Conservation (phyloP, 2,329 filamentous ascomycete genomes). For the Trichoderma guizhouense region DNA sequence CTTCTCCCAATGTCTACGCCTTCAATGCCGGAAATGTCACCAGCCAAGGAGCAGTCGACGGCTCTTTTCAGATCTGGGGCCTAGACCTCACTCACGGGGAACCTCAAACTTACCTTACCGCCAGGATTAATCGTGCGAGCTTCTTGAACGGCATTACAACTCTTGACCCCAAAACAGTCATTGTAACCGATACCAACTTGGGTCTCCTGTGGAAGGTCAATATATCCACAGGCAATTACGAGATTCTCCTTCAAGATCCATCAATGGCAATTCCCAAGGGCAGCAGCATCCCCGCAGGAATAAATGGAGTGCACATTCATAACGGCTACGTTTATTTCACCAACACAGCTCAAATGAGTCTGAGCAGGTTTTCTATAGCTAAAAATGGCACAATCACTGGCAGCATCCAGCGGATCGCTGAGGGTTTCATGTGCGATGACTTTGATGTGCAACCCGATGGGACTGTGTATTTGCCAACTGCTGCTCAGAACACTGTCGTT, state of each 20-base stretch:
- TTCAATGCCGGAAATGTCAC: neutral
- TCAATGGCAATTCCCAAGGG: neutral
- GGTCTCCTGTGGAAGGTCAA: neutral
- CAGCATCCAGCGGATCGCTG: neutral
- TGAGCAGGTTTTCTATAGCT: neutral
- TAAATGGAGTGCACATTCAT: neutral
- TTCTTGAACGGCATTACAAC: neutral
- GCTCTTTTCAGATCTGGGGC: neutral
- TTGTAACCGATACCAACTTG: neutral
- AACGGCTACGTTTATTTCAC: neutral
- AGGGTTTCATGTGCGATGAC: neutral
- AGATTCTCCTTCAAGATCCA: neutral
- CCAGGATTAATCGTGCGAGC: neutral
- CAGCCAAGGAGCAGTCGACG: neutral
- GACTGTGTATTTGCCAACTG: neutral
- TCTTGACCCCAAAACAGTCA: neutral
- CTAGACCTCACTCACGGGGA: neutral
- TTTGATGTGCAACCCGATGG: neutral
- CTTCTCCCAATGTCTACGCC: neutral
- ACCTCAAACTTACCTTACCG: neutral
- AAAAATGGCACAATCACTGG: neutral
- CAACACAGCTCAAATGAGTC: neutral
- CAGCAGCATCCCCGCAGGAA: neutral
- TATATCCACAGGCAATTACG: neutral
- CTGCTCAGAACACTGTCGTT: neutral